These are phyloP conservation scores for Corylus avellana DNA, from an alignment of 306 rosid genomes.

Conservation along the genomic window DNA sequence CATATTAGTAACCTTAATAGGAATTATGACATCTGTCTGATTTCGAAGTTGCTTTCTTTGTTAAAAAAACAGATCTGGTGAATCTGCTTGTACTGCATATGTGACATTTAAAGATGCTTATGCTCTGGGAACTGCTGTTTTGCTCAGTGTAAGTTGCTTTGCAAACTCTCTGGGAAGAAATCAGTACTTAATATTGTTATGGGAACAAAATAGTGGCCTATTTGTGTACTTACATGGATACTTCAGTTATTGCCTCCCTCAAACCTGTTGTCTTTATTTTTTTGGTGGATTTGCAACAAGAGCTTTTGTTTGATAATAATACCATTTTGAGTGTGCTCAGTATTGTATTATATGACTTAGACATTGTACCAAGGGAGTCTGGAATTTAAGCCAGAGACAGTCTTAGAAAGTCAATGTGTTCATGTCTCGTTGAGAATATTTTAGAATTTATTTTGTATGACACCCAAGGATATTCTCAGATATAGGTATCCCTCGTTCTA, in stretches of 20 bases:
- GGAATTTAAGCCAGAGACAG: neutral
- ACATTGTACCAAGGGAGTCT: neutral
- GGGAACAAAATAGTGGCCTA: neutral
- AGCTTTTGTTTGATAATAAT: neutral
- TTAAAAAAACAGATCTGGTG: constrained; percentile 57
- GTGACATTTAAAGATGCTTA: constrained; percentile 86
- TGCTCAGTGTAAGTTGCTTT: constrained; percentile 70
- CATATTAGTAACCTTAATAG: constrained; percentile 8
- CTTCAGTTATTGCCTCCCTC: neutral
- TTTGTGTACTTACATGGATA: neutral
- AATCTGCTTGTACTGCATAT: constrained; percentile 62
- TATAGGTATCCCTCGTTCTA: neutral
- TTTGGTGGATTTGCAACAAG: neutral
- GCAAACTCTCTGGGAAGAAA: neutral
- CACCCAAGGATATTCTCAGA: neutral
- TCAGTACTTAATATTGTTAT: neutral
- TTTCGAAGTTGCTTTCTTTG: constrained; percentile 19
- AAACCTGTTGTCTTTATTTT: neutral
- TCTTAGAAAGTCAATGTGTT: neutral
- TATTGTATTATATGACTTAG: neutral
- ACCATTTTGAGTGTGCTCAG: neutral
- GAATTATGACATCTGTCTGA: constrained; percentile 26
- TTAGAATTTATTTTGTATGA: neutral
- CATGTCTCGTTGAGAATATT: neutral
- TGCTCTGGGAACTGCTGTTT: constrained; percentile 84